phyloP scores from a whole-genome alignment of 768 basidiomycete species.

The Boletus barrowsii region DNA sequence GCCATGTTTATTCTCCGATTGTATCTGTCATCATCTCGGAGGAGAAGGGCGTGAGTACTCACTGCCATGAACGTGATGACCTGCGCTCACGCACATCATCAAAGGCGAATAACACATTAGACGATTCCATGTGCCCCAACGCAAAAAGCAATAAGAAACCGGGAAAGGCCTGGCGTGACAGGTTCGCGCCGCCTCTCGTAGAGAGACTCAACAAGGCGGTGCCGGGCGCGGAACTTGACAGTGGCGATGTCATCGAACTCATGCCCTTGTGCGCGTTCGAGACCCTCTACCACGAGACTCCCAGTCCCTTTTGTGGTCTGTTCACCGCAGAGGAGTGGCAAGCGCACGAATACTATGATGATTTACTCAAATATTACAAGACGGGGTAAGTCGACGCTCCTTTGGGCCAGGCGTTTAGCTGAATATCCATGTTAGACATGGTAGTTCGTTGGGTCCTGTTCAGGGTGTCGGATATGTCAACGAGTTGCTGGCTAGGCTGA shows the following conservation, averaged over 20 bases:
- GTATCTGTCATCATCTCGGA: conserved; percentile 54
- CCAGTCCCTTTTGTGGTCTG: conserved; percentile 71
- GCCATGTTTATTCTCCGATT: conserved; percentile 41
- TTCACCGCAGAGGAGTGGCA: conserved; percentile 64
- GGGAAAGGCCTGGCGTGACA: conserved; percentile 51
- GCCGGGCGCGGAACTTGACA: conserved; percentile 57
- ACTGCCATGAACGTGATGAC: not conserved
- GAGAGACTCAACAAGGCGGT: conserved; percentile 57
- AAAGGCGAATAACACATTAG: conserved; percentile 64
- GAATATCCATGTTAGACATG: conserved; percentile 45
- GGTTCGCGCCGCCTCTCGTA: conserved; percentile 55
- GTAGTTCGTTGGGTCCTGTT: conserved; percentile 64
- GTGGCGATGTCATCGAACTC: conserved; percentile 53
- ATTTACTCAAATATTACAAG: conserved; percentile 75
- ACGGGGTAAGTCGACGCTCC: conserved; percentile 51
- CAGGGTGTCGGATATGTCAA: conserved; percentile 88
- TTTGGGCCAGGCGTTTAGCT: not conserved
- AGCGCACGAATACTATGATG: conserved; percentile 65
- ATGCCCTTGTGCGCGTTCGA: conserved; percentile 82
- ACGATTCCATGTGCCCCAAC: conserved; percentile 63
- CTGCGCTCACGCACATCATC: not conserved
- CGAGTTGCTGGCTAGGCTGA: conserved; percentile 83
- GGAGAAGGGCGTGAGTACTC: conserved; percentile 41
- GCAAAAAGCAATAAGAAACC: conserved; percentile 44
- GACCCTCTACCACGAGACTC: conserved; percentile 47